These are phyloP conservation scores for Petasospora fabianii DNA, from an alignment of 1,139 yeast genomes.

Conservation along the genomic window DNA sequence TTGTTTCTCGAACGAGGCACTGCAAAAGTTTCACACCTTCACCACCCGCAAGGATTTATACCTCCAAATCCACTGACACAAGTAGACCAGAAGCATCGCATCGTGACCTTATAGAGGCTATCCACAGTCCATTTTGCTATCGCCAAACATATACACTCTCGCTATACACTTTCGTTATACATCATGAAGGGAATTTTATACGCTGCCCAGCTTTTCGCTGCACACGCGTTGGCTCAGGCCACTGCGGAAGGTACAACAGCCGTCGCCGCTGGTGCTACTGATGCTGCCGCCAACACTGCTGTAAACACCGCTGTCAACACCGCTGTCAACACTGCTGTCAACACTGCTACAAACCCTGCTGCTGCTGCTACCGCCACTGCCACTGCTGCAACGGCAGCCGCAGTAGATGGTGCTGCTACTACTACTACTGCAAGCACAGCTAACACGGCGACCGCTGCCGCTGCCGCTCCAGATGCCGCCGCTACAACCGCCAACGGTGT, in stretches of 20 bases:
- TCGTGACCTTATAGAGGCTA: too few species aligned
- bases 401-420: constrained; percentile 2
- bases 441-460: constrained; percentile 1
- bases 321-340: neutral
- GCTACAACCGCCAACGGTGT: constrained; percentile 5
- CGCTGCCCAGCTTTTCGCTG: constrained; percentile 1
- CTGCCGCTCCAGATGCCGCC: constrained; percentile 1
- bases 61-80: too few species aligned
- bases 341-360: constrained; percentile 1
- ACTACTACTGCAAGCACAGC: constrained; percentile 1
- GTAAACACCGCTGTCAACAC: neutral
- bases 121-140: too few species aligned
- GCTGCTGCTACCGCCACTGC: constrained; percentile 3
- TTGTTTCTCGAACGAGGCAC: too few species aligned
- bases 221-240: constrained; percentile 6
- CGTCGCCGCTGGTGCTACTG: constrained; percentile 1
- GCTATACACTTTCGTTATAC: too few species aligned
- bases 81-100: too few species aligned
- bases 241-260: neutral
- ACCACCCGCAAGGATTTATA: too few species aligned
- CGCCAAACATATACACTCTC: too few species aligned
- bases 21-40: too few species aligned
- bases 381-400: constrained; percentile 2
- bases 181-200: too few species aligned
- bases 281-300: constrained; percentile 1